phyloP scores from a whole-genome alignment of 169 alveolate genomes.

The Plasmodium gaboni region DNA sequence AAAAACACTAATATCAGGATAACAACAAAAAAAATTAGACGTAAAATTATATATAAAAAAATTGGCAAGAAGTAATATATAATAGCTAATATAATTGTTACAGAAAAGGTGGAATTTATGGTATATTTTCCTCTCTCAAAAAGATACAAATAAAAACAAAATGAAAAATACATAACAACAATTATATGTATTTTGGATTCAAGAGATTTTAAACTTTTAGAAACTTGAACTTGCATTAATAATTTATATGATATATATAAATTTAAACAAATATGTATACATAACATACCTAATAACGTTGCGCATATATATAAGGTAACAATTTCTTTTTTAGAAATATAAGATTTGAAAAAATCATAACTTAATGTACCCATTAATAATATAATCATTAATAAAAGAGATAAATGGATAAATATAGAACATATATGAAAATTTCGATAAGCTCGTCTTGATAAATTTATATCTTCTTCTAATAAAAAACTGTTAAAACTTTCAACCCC shows the following conservation, averaged over 20 bases:
- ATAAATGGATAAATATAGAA: constrained; percentile 62
- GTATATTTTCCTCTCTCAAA: constrained; percentile 21
- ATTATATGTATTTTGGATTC: constrained; percentile 56
- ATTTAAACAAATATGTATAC: constrained; percentile 42
- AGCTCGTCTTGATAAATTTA: constrained; percentile 60
- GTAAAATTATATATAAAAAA: constrained; percentile 61
- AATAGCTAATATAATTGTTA: constrained; percentile 27
- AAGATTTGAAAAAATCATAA: constrained; percentile 10
- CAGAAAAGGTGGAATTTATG: constrained; percentile 17
- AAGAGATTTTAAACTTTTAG: constrained; percentile 23
- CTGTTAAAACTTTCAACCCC: constrained; percentile 36
- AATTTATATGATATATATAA: constrained; percentile 24
- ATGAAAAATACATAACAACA: constrained; percentile 19
- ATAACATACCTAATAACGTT: constrained; percentile 20
- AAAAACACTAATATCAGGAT: constrained; percentile 29
- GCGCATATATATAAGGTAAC: constrained; percentile 34
- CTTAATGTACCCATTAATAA: constrained; percentile 31
- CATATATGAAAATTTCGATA: constrained; percentile 66
- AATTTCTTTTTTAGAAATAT: constrained; percentile 17
- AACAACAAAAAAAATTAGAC: constrained; percentile 24
- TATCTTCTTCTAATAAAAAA: constrained; percentile 60
- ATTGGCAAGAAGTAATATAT: constrained; percentile 68
- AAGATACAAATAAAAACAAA: constrained; percentile 45
- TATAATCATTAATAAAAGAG: constrained; percentile 34
- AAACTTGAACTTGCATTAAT: constrained; percentile 36